Conservation (phyloP, 805 yeast genomes). For the Candida endomychidarum region DNA sequence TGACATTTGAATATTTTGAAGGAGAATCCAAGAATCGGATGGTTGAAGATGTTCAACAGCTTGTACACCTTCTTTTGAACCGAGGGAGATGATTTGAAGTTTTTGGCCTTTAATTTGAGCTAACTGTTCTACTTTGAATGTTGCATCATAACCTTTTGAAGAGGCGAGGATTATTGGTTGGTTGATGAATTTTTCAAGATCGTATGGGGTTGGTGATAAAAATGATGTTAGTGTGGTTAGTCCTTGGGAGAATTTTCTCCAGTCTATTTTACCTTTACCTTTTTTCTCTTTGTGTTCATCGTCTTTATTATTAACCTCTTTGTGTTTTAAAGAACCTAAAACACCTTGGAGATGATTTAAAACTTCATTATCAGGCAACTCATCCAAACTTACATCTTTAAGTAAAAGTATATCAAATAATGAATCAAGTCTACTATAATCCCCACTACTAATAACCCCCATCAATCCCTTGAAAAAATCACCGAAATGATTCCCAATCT, state of each 20-base stretch:
- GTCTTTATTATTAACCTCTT: too few relatives aligned
- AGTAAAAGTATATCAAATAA: slow-evolving; percentile 6
- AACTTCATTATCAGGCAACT: slow-evolving; percentile 8
- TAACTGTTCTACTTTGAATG: slow-evolving; percentile 47
- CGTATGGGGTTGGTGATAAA: slow-evolving; percentile 32
- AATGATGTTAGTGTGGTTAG: slow-evolving; percentile 20
- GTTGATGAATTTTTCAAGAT: slow-evolving; percentile 30
- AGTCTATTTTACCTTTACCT: background rate
- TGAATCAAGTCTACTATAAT: background rate
- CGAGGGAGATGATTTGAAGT: slow-evolving; percentile 61
- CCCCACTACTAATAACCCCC: slow-evolving; percentile 1
- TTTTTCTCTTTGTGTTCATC: too few relatives aligned
- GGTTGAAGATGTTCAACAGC: slow-evolving; percentile 14
- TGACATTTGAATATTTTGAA: slow-evolving; percentile 82
- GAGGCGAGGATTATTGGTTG: slow-evolving; percentile 54
- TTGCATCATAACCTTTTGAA: slow-evolving; percentile 66
- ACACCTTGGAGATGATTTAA: background rate
- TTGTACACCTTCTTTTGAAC: slow-evolving; percentile 63
- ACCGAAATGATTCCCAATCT: slow-evolving; percentile 24
- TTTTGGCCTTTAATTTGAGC: slow-evolving; percentile 31
- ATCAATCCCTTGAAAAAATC: slow-evolving; percentile 13
- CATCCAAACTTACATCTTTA: slow-evolving; percentile 2
- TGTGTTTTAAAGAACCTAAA: background rate
- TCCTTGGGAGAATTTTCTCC: slow-evolving; percentile 18
- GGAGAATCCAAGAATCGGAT: slow-evolving; percentile 70